A percentile compares a stretch with the other conserved stretches of the same genome.
These are phyloP conservation scores for Starmerella roubikii DNA, from an alignment of 805 yeast species.

Conservation along the genomic window DNA sequence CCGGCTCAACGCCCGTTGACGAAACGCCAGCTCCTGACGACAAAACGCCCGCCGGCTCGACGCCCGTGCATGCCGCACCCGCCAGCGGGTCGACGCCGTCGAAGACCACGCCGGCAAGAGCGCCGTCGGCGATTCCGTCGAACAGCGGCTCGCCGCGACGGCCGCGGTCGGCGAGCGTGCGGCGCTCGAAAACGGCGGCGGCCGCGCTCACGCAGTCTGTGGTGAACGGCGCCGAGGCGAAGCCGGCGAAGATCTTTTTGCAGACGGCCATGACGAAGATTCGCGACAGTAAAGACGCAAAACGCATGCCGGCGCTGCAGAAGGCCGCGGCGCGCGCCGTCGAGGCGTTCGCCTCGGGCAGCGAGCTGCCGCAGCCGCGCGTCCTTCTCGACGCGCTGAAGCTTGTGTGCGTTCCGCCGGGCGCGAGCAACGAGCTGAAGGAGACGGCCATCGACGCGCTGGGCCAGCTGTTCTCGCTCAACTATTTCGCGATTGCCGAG, in stretches of 20 bases:
- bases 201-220: slow-evolving; percentile 15
- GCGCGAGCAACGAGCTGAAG: slow-evolving; percentile 49
- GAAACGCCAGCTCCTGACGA: too few relatives aligned
- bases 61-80: too few relatives aligned
- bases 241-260: slow-evolving; percentile 33
- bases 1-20: too few relatives aligned
- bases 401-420: slow-evolving; percentile 47
- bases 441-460: slow-evolving; percentile 70
- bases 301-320: slow-evolving; percentile 32
- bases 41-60: too few relatives aligned
- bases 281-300: slow-evolving; percentile 45
- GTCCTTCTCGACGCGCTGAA: slow-evolving; percentile 69
- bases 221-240: slow-evolving; percentile 17
- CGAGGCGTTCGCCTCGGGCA: slow-evolving; percentile 21
- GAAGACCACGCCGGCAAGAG: too few relatives aligned
- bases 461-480: slow-evolving; percentile 78
- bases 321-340: slow-evolving; percentile 27
- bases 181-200: slow-evolving; percentile 12
- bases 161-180: slow-evolving; percentile 9
- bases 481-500: slow-evolving; percentile 41
- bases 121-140: too few relatives aligned
- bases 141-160: neutral
- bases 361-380: slow-evolving; percentile 32
- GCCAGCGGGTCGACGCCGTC: too few relatives aligned
- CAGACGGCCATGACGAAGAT: slow-evolving; percentile 47